These are phyloP conservation scores for Crucihimalaya himalaica DNA, from an alignment of 345 rosid genomes.

Conservation along the genomic window DNA sequence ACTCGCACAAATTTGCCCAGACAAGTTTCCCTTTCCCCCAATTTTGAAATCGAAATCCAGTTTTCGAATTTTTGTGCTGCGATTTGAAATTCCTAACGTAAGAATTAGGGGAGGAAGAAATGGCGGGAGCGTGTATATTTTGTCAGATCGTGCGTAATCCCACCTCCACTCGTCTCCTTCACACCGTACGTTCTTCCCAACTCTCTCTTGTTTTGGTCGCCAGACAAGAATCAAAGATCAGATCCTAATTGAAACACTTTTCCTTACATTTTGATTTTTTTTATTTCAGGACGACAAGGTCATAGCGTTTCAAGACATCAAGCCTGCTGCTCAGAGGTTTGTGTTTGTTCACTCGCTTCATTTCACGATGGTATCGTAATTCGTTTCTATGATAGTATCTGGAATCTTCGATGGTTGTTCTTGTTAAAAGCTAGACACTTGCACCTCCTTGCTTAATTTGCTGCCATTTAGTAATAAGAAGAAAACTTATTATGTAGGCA, in stretches of 20 bases:
- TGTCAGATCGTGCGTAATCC: slow-evolving; percentile 64
- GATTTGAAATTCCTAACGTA: neutral
- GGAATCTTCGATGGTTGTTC: neutral
- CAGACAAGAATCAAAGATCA: neutral
- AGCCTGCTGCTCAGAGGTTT: slow-evolving; percentile 81
- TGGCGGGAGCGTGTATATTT: slow-evolving; percentile 83
- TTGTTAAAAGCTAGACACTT: neutral
- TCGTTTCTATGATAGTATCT: neutral
- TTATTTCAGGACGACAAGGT: slow-evolving; percentile 81
- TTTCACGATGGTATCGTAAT: neutral
- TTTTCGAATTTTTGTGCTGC: neutral
- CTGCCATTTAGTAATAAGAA: neutral
- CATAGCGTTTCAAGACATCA: slow-evolving; percentile 82
- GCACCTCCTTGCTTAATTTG: neutral
- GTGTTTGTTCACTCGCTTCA: neutral
- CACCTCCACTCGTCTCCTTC: slow-evolving; percentile 54
- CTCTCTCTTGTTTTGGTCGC: neutral
- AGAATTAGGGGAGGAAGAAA: slow-evolving; percentile 30
- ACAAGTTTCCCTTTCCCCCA: neutral
- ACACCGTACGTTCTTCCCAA: slow-evolving; percentile 47
- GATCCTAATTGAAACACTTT: neutral
- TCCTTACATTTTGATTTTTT: too few relatives aligned
- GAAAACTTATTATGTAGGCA: slow-evolving; percentile 62
- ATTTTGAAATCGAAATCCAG: slow-evolving; percentile 17
- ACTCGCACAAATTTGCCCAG: neutral